Conservation (phyloP, 1,284 basidiomycete genomes). For the Marasmius tenuissimus region DNA sequence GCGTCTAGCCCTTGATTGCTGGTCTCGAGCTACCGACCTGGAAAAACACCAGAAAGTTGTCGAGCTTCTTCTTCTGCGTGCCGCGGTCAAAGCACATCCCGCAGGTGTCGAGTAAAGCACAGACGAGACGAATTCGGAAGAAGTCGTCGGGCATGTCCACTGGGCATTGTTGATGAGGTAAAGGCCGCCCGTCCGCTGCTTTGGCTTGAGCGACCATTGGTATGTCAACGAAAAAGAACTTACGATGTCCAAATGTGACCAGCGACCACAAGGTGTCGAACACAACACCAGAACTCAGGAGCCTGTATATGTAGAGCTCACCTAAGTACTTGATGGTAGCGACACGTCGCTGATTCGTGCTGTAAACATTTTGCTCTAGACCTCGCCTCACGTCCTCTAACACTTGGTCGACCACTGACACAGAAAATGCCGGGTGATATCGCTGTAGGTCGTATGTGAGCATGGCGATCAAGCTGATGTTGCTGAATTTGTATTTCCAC, state of each 20-base stretch:
- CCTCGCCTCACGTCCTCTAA: constrained; percentile 91
- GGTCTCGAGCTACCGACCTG: constrained; percentile 56
- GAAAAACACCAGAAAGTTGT: constrained; percentile 91
- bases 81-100: constrained; percentile 98
- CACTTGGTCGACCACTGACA: constrained; percentile 91
- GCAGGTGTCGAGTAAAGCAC: constrained; percentile 91
- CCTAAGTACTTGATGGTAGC: constrained; percentile 93
- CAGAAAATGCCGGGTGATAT: constrained; percentile 87
- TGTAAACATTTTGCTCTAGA: constrained; percentile 94
- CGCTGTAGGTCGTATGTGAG: constrained; percentile 91
- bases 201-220: constrained; percentile 7
- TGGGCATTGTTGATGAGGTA: constrained; percentile 75
- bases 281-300: constrained; percentile 85
- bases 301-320: constrained; percentile 96
- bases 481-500: constrained; percentile 94
- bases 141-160: constrained; percentile 95
- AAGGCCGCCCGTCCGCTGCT: constrained; percentile 83
- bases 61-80: constrained; percentile 86
- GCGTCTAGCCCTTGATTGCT: constrained; percentile 11
- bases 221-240: constrained; percentile 34
- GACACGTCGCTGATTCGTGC: constrained; percentile 90
- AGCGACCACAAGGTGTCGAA: constrained; percentile 96
- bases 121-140: constrained; percentile 91
- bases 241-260: constrained; percentile 95
- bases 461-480: constrained; percentile 91